Percentiles rank a stretch among this genome's conserved stretches.
Conservation (phyloP, 805 yeast genomes). For the Lipomyces sp. region DNA sequence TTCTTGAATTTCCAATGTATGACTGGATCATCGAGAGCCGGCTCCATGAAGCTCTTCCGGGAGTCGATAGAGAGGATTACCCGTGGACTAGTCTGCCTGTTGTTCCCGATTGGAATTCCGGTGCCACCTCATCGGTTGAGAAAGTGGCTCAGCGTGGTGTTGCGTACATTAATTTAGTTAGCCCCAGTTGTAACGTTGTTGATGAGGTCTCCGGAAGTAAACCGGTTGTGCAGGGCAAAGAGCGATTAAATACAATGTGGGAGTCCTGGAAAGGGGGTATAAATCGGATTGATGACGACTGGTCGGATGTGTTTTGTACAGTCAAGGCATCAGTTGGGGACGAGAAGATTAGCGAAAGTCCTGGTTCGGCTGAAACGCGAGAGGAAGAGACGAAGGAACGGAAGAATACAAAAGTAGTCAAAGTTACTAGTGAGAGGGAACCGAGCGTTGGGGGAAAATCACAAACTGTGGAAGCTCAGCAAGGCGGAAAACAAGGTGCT, state of each 20-base stretch:
- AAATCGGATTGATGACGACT: slow-evolving; percentile 25
- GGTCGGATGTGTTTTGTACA: slow-evolving; percentile 35
- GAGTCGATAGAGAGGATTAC: not conserved
- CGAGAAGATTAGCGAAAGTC: not conserved
- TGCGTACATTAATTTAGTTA: slow-evolving; percentile 9
- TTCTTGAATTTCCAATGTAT: slow-evolving; percentile 16
- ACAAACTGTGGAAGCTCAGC: not conserved
- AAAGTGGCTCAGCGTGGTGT: slow-evolving; percentile 20
- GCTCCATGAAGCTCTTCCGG: not conserved
- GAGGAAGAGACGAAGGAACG: slow-evolving; percentile 1
- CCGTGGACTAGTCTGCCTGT: slow-evolving; percentile 12
- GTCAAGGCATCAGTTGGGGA: not conserved
- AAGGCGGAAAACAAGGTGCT: not conserved
- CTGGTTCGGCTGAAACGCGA: not conserved
- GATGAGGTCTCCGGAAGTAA: not conserved
- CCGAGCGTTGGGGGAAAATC: not conserved
- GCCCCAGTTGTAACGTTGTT: slow-evolving; percentile 24
- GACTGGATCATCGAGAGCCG: slow-evolving; percentile 10
- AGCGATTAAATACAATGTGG: not conserved
- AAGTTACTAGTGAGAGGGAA: not conserved
- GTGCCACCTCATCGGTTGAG: not conserved
- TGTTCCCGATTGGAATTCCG: slow-evolving; percentile 11
- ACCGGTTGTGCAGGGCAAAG: not conserved
- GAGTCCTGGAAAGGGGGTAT: not conserved
- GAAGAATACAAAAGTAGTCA: not conserved